Base-by-base conservation (phyloP, 1,139 yeast genomes). In the Yamadazyma mexicana region DNA sequence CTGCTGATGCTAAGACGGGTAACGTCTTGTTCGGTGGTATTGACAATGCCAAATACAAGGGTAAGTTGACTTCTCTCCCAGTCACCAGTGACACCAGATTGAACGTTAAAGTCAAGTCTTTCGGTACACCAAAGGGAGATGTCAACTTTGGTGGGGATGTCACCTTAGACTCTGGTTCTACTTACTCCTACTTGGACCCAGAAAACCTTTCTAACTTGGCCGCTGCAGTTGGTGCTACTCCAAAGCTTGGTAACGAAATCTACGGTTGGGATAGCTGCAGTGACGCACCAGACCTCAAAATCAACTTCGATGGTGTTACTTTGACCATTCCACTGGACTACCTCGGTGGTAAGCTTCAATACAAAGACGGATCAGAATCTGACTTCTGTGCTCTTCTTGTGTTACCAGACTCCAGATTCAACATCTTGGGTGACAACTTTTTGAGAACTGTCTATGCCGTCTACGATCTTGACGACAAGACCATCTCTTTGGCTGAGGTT, bases 401-500 rank as follows among this genome's bases (percentile, higher is more conserved):
- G 14, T 23, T 37, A 17, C 37, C 37, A 20, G 31, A 38, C 26
- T 11, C 12, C 11, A 24, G 23, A 5, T 58, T 48, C 45, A 48
- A 60, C 36, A 54, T 66, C 37, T 56, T 87, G 14, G 96, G 96
- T 37, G 95, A 87, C 59, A 75, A 81, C 22, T 80, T 87, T 62
- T 64, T 89, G 54, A 73, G 87, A 45, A 69, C 78, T 37, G 89
- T 85, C 11, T 88, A 88, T 56, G 75, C 80, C 40, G 95, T 87
- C 33, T 87, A 77, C 51, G 89, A 89, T 59, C 64, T 87, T 47
- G 89, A 84, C 29, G 76, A 75, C 45, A 61, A 66, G 38, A 77
- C 77, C 51, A 67, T 88, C 20, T 80, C 83, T 1, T 42, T 89
- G 38, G 96, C 94, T 2, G 85, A 76, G 49, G 84, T 82, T n/a